Percentiles rank a stretch among this genome's conserved stretches.
Conservation (phyloP, 225 moss, liverwort and hornwort genomes). For the Anthoceros angustus region DNA sequence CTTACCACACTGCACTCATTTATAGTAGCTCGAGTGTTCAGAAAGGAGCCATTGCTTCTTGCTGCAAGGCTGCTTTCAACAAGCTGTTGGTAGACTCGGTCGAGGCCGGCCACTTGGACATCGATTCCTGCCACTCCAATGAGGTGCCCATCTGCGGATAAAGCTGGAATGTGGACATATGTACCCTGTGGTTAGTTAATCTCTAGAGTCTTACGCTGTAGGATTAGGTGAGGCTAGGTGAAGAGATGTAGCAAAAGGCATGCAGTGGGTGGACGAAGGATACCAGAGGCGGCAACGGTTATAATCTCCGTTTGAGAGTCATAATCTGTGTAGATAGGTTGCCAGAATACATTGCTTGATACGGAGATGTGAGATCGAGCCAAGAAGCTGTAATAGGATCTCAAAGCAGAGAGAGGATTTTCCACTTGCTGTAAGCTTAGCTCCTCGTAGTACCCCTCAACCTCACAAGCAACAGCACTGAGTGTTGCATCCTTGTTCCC, state of each 20-base stretch:
- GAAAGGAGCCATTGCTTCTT: conserved; percentile 7
- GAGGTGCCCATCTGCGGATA: conserved; percentile 18
- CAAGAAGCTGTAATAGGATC: conserved; percentile 23
- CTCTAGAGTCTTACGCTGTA: background rate
- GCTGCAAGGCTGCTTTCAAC: conserved; percentile 12
- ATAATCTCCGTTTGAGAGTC: conserved; percentile 22
- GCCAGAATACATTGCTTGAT: conserved; percentile 15
- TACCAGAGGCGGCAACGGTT: conserved; percentile 26
- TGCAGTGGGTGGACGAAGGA: background rate
- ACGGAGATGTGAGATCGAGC: conserved; percentile 17
- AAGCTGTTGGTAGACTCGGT: conserved; percentile 6
- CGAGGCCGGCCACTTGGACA: conserved; percentile 18
- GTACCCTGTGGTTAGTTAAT: background rate
- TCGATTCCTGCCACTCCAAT: conserved; percentile 36
- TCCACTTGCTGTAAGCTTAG: conserved; percentile 8
- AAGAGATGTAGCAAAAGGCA: background rate
- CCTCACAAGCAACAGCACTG: conserved; percentile 13
- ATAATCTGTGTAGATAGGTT: conserved; percentile 16
- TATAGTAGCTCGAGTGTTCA: conserved; percentile 8
- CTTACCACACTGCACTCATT: conserved; percentile 19
- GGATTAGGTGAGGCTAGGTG: background rate
- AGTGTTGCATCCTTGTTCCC: conserved; percentile 1
- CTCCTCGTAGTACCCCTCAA: conserved; percentile 12
- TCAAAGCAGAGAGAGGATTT: conserved; percentile 22
- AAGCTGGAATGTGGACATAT: conserved; percentile 8